A percentile compares a stretch with the other conserved stretches of the same genome.
phyloP scores from a whole-genome alignment of 805 yeast species.

The Metschnikowia similis region DNA sequence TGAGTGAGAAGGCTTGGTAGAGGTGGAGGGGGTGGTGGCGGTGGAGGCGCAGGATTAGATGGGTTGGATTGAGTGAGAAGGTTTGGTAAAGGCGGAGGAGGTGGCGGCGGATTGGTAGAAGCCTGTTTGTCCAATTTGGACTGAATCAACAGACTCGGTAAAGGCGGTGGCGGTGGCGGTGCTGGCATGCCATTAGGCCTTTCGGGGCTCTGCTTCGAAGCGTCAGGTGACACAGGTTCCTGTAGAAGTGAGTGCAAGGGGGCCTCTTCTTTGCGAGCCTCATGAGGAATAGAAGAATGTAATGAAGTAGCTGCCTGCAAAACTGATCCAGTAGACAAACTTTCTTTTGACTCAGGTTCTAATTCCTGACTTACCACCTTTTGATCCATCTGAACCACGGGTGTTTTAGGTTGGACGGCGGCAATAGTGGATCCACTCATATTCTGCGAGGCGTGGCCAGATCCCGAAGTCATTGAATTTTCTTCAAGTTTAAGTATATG shows the following conservation, averaged over 20 bases:
- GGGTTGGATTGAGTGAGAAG: background rate
- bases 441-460: background rate
- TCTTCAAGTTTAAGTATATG: background rate
- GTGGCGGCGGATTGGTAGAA: background rate
- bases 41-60: conserved; percentile 8
- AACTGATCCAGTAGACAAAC: background rate
- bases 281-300: background rate
- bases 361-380: background rate
- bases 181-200: background rate
- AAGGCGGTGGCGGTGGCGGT: conserved; percentile 13
- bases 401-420: background rate
- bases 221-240: background rate
- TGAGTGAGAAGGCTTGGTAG: conserved; percentile 8
- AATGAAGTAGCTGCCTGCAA: background rate
- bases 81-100: conserved; percentile 13
- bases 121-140: background rate
- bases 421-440: conserved; percentile 3
- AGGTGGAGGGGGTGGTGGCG: conserved; percentile 21
- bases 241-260: background rate
- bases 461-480: background rate
- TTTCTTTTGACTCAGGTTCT: background rate
- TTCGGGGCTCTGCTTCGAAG: background rate
- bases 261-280: background rate
- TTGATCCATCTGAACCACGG: background rate
- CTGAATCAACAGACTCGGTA: conserved; percentile 1